A percentile compares a stretch with the other conserved stretches of the same genome.
phyloP scores from a whole-genome alignment of 345 rosid genomes.

The Atalantia buxifolia region DNA sequence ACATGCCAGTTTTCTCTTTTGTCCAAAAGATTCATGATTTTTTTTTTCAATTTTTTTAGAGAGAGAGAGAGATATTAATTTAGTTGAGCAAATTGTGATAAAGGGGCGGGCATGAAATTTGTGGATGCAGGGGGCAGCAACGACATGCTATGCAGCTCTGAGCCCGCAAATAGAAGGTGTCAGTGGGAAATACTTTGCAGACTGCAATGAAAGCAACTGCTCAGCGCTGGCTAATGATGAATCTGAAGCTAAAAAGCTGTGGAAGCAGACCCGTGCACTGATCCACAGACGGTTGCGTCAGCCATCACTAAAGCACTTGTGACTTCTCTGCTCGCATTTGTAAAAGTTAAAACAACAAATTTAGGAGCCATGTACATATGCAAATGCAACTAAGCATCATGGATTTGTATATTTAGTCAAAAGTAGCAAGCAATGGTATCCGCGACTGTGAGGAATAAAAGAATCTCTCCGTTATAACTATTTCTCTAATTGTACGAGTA shows the following conservation, averaged over 20 bases:
- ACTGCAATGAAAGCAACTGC: conserved; percentile 72
- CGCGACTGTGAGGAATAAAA: conserved; percentile 3
- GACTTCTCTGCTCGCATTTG: background rate
- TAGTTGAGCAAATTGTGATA: background rate
- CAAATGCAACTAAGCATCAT: background rate
- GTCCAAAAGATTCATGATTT: background rate
- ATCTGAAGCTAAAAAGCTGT: conserved; percentile 53
- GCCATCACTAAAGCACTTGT: conserved; percentile 9
- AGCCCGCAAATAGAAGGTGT: conserved; percentile 56
- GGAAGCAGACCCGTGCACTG: conserved; percentile 52
- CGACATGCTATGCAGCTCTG: conserved; percentile 87
- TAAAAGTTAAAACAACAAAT: background rate
- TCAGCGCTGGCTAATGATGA: conserved; percentile 81
- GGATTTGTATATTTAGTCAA: background rate
- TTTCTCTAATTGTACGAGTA: background rate
- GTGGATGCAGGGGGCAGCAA: conserved; percentile 77
- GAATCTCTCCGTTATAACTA: background rate
- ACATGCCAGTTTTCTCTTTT: background rate
- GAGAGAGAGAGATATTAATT: too few species aligned
- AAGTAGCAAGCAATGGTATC: background rate
- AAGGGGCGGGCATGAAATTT: background rate
- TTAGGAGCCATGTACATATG: conserved; percentile 20
- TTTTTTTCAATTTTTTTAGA: too few species aligned
- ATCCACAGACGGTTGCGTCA: conserved; percentile 38
- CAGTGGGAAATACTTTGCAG: conserved; percentile 81